Conservation (phyloP, 331 rosid species). For the Cydonia oblonga region DNA sequence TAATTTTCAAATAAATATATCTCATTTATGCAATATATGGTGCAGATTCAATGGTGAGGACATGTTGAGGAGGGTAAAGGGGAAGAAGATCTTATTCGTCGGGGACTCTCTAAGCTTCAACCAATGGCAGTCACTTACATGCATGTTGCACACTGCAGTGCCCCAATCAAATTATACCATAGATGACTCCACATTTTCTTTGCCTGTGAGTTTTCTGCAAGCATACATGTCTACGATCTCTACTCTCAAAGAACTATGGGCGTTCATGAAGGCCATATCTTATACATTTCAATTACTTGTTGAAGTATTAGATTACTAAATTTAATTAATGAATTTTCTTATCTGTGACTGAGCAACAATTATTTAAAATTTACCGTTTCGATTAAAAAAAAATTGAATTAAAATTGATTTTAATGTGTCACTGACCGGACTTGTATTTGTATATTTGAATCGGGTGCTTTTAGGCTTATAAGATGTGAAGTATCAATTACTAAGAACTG, state of each 20-base stretch:
- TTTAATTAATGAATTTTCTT: too few relatives aligned
- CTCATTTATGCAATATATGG: neutral
- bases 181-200: constrained; percentile 17
- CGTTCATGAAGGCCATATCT: neutral
- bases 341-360: too few relatives aligned
- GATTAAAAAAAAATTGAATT: too few relatives aligned
- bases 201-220: constrained; percentile 11
- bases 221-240: neutral
- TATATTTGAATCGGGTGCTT: neutral
- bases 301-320: too few relatives aligned
- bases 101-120: constrained; percentile 41
- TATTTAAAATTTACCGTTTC: too few relatives aligned
- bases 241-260: neutral
- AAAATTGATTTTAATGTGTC: too few relatives aligned
- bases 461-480: neutral
- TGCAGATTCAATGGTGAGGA: constrained; percentile 23
- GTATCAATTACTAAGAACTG: neutral
- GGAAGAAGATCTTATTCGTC: constrained; percentile 34
- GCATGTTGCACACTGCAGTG: constrained; percentile 30
- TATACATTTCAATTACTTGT: neutral
- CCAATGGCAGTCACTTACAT: constrained; percentile 38
- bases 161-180: constrained; percentile 19
- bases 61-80: constrained; percentile 20
- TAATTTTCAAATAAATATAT: too few relatives aligned
- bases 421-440: too few relatives aligned